Conservation (phyloP, 2,329 filamentous ascomycete species). For the Dichotomopilus funicola region DNA sequence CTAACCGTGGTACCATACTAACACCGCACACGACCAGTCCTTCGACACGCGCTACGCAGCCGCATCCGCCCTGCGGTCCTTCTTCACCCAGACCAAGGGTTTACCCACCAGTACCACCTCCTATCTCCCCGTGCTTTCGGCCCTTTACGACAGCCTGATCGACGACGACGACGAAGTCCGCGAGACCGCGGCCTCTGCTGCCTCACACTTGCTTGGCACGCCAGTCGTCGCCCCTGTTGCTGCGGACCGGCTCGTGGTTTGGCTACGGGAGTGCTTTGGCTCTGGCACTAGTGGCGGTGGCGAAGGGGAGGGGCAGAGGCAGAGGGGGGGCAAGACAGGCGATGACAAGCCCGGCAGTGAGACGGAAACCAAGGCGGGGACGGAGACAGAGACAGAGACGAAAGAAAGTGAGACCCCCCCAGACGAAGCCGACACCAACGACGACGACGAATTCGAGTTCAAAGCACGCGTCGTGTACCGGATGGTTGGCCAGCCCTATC, state of each 20-base stretch:
- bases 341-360: no score
- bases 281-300: no score
- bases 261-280: conserved; percentile 35
- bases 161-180: conserved; percentile 92
- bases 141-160: conserved; percentile 69
- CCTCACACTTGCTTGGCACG: conserved; percentile 38
- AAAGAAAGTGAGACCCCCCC: no score
- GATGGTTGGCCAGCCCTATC: conserved; percentile 31
- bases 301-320: no score
- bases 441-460: conserved; percentile 31
- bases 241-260: conserved; percentile 38
- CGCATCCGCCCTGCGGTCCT: conserved; percentile 46
- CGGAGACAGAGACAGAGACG: no score
- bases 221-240: conserved; percentile 43
- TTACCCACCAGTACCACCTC: conserved; percentile 24
- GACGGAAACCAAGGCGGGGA: no score
- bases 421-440: no score
- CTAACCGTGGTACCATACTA: not conserved
- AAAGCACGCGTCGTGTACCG: conserved; percentile 35
- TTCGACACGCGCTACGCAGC: conserved; percentile 61
- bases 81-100: conserved; percentile 32
- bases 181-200: conserved; percentile 50
- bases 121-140: conserved; percentile 52
- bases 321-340: no score
- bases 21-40: conserved; percentile 35